Conservation (phyloP, 768 basidiomycete species). For the Tulasnella sp. region DNA sequence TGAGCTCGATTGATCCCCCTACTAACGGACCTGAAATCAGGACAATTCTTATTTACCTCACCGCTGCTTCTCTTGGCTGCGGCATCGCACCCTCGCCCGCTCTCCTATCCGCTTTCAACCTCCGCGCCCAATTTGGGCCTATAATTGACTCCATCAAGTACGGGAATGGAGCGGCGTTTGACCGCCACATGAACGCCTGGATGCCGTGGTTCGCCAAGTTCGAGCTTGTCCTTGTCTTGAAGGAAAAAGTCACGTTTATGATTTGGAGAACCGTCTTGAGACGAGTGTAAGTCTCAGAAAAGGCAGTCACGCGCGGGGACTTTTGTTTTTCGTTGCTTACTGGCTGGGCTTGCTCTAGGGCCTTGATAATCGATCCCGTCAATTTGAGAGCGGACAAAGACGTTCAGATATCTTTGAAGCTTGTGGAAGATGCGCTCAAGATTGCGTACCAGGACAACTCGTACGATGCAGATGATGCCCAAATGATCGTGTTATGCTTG, state of each 20-base stretch:
- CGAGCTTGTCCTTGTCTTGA: slow-evolving; percentile 3
- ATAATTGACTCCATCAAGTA: background rate
- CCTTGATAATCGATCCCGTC: background rate
- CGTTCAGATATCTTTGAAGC: slow-evolving; percentile 1
- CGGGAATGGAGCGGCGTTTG: background rate
- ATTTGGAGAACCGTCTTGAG: slow-evolving; percentile 10
- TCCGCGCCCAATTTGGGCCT: background rate
- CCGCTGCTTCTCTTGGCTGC: background rate
- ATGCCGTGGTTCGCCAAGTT: slow-evolving; percentile 19
- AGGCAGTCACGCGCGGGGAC: background rate
- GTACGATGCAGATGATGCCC: slow-evolving; percentile 13
- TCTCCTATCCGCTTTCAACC: slow-evolving; percentile 9
- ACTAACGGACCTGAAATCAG: background rate
- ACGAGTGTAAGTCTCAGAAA: slow-evolving; percentile 9
- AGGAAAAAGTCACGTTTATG: slow-evolving; percentile 4
- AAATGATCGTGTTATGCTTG: slow-evolving; percentile 9
- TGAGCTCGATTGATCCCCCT: too few species aligned
- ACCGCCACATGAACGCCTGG: slow-evolving; percentile 11
- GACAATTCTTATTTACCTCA: slow-evolving; percentile 16
- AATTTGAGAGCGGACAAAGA: background rate
- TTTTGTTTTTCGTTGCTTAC: background rate
- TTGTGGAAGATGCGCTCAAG: slow-evolving; percentile 2
- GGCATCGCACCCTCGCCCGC: background rate
- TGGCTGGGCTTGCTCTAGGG: background rate
- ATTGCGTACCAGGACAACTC: slow-evolving; percentile 7